Evolutionary conservation across 2,329 filamentous ascomycete genomes (phyloP), one percentile per base, ranked within the genome.

Genomic region (Aureobasidium melanogenum): DNA sequence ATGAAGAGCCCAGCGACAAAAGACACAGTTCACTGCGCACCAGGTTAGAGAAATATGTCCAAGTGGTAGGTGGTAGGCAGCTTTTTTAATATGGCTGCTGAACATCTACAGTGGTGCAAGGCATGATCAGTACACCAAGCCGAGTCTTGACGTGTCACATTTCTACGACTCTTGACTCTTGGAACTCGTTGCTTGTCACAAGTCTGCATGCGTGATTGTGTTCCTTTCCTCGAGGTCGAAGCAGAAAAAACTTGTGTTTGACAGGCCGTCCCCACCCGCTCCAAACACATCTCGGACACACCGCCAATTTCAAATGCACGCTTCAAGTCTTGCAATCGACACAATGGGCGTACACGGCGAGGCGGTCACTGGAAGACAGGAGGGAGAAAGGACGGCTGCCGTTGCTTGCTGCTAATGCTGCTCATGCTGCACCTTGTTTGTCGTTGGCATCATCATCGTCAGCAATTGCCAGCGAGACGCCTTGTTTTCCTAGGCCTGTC

Each of bases 61-160:
- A 38, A 47, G 41, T 28, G 22, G 8, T 26, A 41, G 52, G 52
- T 44, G 39, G 26, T 24, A 56, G 39, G 38, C 38, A 57, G 39
- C 54, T 47, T 57, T 26, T 47, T 46, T 38, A 57, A 47, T 57
- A 26, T 47, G 30, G 15, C 41, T 38, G 26, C 52, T 56, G 38
- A n/a, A 26, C 38, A 22, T 46, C 30, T 15, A 46, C 26, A 39
- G 56, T 50, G n/a, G 56, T 48, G 56, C 56, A 50, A 59, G 56
- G 56, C 56, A 59, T 59, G 56, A 30, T 59, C 19, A 41, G 9
- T 59, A 48, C 43, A 50, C 56, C 43, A 59, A 48, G 56, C 34
- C 56, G 44, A 59, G 56, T 50, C 43, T 36, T 50, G 56, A 59
- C 56, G 56, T 59, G 44, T 59, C 56, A 59, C 56, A 59, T 59